These are phyloP conservation scores for Pseudoscleropodium purum DNA, from an alignment of 225 moss, liverwort and hornwort genomes.

Conservation along the genomic window DNA sequence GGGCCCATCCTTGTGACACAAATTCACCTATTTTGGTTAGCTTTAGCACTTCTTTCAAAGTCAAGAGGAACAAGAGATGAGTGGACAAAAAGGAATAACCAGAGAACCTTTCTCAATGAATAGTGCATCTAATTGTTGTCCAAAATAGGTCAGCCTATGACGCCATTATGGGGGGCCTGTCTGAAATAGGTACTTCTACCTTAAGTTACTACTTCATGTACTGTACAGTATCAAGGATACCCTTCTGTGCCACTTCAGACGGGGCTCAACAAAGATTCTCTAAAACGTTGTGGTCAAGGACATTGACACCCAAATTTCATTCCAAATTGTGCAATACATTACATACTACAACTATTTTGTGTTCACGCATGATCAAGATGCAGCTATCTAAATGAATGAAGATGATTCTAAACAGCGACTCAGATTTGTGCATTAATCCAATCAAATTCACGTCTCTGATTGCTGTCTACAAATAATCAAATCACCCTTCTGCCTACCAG, in stretches of 20 bases:
- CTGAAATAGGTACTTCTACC: too few species aligned
- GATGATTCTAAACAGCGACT: neutral
- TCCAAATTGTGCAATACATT: neutral
- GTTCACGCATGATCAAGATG: neutral
- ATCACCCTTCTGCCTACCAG: neutral
- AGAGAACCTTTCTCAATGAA: too few species aligned
- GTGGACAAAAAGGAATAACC: too few species aligned
- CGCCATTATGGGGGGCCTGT: too few species aligned
- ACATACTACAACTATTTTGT: neutral
- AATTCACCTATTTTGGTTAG: too few species aligned
- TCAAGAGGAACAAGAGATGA: too few species aligned
- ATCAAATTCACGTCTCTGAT: neutral
- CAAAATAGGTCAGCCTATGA: too few species aligned
- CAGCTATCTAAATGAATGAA: neutral
- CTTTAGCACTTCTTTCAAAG: too few species aligned
- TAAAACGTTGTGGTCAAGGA: neutral
- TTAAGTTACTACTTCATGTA: too few species aligned
- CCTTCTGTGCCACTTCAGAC: neutral
- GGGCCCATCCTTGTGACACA: too few species aligned
- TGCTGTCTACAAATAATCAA: neutral
- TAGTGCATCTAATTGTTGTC: too few species aligned
- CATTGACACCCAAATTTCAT: neutral
- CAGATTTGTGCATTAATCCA: neutral
- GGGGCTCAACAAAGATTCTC: neutral
- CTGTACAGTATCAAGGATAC: neutral